phyloP scores from a whole-genome alignment of 352 stramenopile genomes.

The Blastocystis sp. region DNA sequence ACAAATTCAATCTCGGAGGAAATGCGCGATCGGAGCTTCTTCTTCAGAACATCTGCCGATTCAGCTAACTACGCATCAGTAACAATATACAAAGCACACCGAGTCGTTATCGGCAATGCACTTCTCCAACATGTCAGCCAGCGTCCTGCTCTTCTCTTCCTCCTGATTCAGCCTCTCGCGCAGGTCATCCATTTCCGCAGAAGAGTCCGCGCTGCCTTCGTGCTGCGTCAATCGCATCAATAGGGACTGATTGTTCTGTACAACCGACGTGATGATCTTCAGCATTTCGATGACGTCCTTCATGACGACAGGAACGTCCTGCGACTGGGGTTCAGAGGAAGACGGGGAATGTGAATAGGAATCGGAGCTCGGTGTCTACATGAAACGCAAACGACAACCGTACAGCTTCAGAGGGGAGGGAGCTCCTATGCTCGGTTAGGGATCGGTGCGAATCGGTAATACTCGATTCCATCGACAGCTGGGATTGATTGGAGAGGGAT shows the following conservation, averaged over 20 bases:
- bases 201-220: background rate
- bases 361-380: background rate
- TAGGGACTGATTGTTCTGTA: background rate
- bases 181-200: background rate
- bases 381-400: background rate
- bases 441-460: background rate
- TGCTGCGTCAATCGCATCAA: background rate
- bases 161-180: background rate
- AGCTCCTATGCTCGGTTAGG: background rate
- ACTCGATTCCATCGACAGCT: background rate
- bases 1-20: constrained; percentile 53
- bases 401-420: background rate
- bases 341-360: background rate
- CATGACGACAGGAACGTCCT: background rate
- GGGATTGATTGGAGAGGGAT: background rate
- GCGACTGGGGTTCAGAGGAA: background rate
- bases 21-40: background rate
- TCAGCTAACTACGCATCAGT: background rate
- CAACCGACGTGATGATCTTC: background rate
- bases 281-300: background rate
- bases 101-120: constrained; percentile 41
- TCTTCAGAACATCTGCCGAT: background rate
- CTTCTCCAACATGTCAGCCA: constrained; percentile 13
- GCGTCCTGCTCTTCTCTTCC: background rate
- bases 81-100: background rate